Conservation (phyloP, 2,329 filamentous ascomycete species). For the Cladosporium sp. region DNA sequence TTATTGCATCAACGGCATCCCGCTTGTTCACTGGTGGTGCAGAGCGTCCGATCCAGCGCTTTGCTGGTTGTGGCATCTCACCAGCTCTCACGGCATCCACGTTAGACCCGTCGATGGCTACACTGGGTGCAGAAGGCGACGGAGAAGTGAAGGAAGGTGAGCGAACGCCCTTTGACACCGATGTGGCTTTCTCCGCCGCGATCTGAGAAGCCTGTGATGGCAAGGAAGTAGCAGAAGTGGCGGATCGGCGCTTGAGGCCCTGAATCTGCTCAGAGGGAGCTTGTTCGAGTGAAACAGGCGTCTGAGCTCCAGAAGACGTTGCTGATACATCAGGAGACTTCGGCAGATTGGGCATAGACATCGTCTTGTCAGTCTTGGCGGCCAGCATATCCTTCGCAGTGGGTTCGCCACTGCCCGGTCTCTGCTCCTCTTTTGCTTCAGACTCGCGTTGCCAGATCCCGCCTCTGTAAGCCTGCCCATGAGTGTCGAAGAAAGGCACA, state of each 20-base stretch:
- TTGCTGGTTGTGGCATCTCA: constrained; percentile 17
- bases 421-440: constrained; percentile 19
- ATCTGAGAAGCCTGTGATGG: constrained; percentile 12
- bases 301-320: constrained; percentile 19
- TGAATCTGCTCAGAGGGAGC: constrained; percentile 5
- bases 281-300: constrained; percentile 8
- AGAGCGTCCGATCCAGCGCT: constrained; percentile 11
- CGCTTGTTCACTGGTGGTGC: neutral
- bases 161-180: constrained; percentile 21
- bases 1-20: constrained; percentile 28
- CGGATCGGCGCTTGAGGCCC: constrained; percentile 20
- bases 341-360: constrained; percentile 22
- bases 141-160: constrained; percentile 26
- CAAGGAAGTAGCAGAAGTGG: constrained; percentile 18
- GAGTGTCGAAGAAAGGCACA: constrained; percentile 80
- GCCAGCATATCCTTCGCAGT: constrained; percentile 12
- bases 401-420: neutral
- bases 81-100: constrained; percentile 24
- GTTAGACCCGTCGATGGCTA: constrained; percentile 26
- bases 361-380: constrained; percentile 21
- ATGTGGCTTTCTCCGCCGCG: neutral
- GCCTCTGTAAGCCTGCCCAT: constrained; percentile 72
- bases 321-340: constrained; percentile 14
- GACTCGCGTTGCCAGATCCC: constrained; percentile 66
- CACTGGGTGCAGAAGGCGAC: constrained; percentile 18